Base-by-base conservation (phyloP, 176 grass and related monocot genomes). In the Bolboschoenus planiculmis region DNA sequence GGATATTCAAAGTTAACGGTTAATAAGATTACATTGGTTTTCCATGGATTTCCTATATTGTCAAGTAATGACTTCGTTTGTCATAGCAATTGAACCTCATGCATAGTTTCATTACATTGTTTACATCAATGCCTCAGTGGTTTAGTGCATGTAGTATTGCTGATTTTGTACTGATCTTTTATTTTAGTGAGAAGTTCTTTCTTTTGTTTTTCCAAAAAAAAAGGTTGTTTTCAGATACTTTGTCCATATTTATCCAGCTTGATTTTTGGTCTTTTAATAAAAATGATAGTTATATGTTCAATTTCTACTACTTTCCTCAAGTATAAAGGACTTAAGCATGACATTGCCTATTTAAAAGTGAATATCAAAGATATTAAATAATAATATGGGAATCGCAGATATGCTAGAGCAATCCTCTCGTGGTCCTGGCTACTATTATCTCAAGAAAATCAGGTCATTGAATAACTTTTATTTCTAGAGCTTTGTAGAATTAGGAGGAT, bases 321-420 rank as follows among this genome's bases (percentile, higher is more conserved):
- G 46, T 77, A 77, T 31, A 51, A 14, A 50, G 18, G 27, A 34
- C 43, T 33, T 23, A 13, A 77, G 44, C 46, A 53, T 53, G 26
- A 8, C 24, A 46, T 77, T 77, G 46, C 14, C 44, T 53, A 10
- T 77, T 53, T 29, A 31, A 77, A 77, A 77, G 46, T 77, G 53
- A 77, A 20, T 77, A 20, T 77, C 72, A 77, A 77, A 51, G 26
- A 82, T 93, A 88, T 93, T 94, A 86, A 98, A 93, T 85, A 84
- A 90, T 88, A 91, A 91, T 93, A 83, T 91, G 85, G 85, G 82
- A 90, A 89, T 93, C 90, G 56, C 87, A 91, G 89, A 98, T 91
- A 83, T 61, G 67, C 85, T 92, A 90, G 88, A 93, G 90, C 84
- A 87, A 85, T 86, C 90, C 79, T 93, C 87, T 87, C 77, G 89